These are phyloP conservation scores for Saccharomycopsis sp. DNA, from an alignment of 805 yeast genomes.

Conservation along the genomic window DNA sequence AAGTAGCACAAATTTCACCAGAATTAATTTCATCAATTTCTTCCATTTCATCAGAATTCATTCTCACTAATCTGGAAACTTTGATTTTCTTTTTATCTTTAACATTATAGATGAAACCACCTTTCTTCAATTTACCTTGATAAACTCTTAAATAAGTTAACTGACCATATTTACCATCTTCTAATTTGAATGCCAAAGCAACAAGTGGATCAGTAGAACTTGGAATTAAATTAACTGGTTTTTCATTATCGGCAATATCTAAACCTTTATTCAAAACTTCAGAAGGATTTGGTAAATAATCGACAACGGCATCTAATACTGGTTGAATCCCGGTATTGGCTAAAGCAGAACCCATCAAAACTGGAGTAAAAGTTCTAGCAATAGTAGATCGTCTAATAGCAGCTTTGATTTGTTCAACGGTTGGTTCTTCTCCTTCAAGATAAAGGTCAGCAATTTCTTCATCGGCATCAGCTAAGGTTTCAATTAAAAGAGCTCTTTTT, in stretches of 20 bases:
- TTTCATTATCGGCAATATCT: conserved; percentile 56
- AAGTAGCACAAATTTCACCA: conserved; percentile 98
- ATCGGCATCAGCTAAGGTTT: conserved; percentile 95
- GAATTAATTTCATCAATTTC: conserved; percentile 93
- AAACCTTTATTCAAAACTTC: conserved; percentile 87
- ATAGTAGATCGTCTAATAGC: conserved; percentile 95
- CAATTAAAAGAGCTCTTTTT: conserved; percentile 76
- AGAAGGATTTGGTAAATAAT: conserved; percentile 84
- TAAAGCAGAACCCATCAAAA: conserved; percentile 97
- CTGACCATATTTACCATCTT: conserved; percentile 98
- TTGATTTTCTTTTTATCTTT: conserved; percentile 90
- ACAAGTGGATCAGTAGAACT: conserved; percentile 72
- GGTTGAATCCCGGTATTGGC: conserved; percentile 97
- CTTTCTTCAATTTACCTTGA: conserved; percentile 91
- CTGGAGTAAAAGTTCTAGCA: conserved; percentile 96
- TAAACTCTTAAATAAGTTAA: conserved; percentile 93
- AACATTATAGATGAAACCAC: conserved; percentile 77
- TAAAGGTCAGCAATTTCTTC: conserved; percentile 93
- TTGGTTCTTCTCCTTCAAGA: conserved; percentile 84
- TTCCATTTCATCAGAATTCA: conserved; percentile 99
- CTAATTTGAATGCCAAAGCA: conserved; percentile 96
- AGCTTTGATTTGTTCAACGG: conserved; percentile 67
- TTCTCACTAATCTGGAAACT: conserved; percentile 87
- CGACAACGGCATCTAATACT: conserved; percentile 68
- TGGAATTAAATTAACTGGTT: conserved; percentile 65